phyloP scores from a whole-genome alignment of 106 monocot genomes.

The Cymbidium sinense region DNA sequence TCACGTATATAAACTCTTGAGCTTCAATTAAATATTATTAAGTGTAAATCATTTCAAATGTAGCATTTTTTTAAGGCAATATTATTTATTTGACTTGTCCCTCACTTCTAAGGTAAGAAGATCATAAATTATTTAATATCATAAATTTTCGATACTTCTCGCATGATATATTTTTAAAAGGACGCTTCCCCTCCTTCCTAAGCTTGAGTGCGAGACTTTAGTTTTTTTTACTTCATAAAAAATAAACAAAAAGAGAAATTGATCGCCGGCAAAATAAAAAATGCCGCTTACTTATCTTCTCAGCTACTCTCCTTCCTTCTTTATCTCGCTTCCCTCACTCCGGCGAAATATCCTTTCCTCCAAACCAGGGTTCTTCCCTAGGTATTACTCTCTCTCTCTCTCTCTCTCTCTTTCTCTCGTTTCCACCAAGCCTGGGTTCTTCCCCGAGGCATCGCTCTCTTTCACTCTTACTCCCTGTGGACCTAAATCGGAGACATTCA shows the following conservation, averaged over 20 bases:
- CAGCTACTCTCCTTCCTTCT: not conserved
- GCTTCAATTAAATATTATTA: too few relatives aligned
- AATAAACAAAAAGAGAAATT: not conserved
- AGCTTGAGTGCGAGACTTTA: too few relatives aligned
- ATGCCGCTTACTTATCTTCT: not conserved
- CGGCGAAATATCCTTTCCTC: not conserved
- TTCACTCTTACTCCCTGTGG: slow-evolving; percentile 5
- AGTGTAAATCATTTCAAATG: too few relatives aligned
- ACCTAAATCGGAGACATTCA: slow-evolving; percentile 1
- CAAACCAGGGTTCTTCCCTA: not conserved
- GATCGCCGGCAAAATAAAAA: not conserved
- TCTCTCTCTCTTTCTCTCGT: not conserved
- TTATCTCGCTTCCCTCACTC: not conserved
- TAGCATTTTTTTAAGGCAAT: too few relatives aligned
- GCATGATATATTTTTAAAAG: too few relatives aligned
- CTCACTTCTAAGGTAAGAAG: too few relatives aligned
- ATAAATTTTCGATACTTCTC: too few relatives aligned
- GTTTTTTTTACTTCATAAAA: too few relatives aligned
- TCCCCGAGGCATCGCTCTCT: not conserved
- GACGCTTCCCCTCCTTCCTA: too few relatives aligned
- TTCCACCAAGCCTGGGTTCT: not conserved
- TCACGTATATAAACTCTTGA: too few relatives aligned
- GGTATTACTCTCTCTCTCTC: not conserved
- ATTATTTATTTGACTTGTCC: too few relatives aligned
- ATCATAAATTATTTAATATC: too few relatives aligned